phyloP scores from a whole-genome alignment of 345 rosid species.

The Erodium maritimum region DNA sequence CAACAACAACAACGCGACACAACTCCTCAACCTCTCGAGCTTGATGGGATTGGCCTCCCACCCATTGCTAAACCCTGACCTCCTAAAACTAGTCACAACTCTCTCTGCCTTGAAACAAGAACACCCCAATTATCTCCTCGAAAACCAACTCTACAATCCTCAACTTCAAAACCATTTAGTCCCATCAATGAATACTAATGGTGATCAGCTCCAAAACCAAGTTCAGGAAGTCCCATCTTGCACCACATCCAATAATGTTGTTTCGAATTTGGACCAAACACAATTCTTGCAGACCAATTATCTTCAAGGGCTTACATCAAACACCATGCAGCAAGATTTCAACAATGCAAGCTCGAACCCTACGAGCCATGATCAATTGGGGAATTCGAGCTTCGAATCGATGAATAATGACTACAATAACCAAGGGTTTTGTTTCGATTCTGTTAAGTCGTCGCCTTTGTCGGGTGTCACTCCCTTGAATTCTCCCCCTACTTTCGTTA shows the following conservation, averaged over 20 bases:
- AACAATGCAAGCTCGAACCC: slow-evolving; percentile 10
- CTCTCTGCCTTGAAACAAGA: slow-evolving; percentile 39
- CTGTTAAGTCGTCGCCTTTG: slow-evolving; percentile 40
- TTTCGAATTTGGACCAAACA: slow-evolving; percentile 14
- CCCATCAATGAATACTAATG: slow-evolving; percentile 4
- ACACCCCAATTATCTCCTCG: slow-evolving; percentile 27
- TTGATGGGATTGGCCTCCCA: slow-evolving; percentile 26
- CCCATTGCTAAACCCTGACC: slow-evolving; percentile 38
- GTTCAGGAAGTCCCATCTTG: slow-evolving; percentile 15
- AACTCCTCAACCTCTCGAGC: slow-evolving; percentile 31
- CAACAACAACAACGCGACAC: slow-evolving; percentile 16
- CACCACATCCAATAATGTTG: slow-evolving; percentile 9
- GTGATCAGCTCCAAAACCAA: no score
- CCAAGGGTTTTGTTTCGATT: slow-evolving; percentile 38
- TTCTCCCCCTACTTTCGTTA: slow-evolving; percentile 36
- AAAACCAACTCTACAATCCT: slow-evolving; percentile 17
- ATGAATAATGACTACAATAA: not conserved
- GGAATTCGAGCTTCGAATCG: slow-evolving; percentile 20
- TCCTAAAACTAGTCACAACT: slow-evolving; percentile 30
- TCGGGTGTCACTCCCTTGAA: slow-evolving; percentile 39
- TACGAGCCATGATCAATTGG: slow-evolving; percentile 10
- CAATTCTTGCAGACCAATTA: slow-evolving; percentile 16
- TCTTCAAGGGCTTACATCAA: not conserved
- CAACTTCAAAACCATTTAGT: slow-evolving; percentile 18
- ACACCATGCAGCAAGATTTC: slow-evolving; percentile 6